Evolutionary conservation across 2,329 filamentous ascomycete genomes (phyloP).

Genomic region (Alternaria gansuensis): DNA sequence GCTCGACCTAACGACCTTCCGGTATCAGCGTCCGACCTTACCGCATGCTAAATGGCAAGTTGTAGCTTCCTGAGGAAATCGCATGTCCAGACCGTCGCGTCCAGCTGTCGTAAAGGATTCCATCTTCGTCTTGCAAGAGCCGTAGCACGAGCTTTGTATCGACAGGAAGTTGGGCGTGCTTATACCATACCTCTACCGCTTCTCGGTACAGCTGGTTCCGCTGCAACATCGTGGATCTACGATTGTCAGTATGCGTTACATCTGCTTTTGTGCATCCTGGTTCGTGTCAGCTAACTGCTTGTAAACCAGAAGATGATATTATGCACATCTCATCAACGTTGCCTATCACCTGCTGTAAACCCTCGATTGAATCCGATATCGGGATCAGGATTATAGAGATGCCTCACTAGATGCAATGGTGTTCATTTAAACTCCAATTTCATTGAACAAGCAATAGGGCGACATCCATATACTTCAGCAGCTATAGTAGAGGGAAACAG

Average conservation of each 20-base stretch:
- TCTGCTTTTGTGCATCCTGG: too few relatives aligned
- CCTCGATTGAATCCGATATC: too few relatives aligned
- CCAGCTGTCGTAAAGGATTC: background rate
- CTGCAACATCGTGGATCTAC: too few relatives aligned
- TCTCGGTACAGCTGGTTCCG: background rate
- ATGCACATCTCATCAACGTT: too few relatives aligned
- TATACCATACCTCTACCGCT: background rate
- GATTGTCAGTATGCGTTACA: background rate
- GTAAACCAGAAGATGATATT: too few relatives aligned
- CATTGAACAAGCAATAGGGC: too few relatives aligned
- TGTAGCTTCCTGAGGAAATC: background rate
- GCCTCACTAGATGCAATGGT: too few relatives aligned
- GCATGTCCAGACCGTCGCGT: background rate
- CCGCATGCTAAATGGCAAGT: background rate
- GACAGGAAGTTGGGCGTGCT: background rate
- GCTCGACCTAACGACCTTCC: background rate
- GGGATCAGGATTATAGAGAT: too few relatives aligned
- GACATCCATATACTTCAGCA: too few relatives aligned
- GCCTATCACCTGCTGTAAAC: too few relatives aligned
- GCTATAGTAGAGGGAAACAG: background rate
- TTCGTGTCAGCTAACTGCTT: too few relatives aligned
- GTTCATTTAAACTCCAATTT: too few relatives aligned
- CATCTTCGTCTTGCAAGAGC: slow-evolving; percentile 1
- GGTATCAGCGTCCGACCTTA: fast-evolving
- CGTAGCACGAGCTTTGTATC: background rate